phyloP scores from a whole-genome alignment of 78 protist genomes.

The Guillardia theta region DNA sequence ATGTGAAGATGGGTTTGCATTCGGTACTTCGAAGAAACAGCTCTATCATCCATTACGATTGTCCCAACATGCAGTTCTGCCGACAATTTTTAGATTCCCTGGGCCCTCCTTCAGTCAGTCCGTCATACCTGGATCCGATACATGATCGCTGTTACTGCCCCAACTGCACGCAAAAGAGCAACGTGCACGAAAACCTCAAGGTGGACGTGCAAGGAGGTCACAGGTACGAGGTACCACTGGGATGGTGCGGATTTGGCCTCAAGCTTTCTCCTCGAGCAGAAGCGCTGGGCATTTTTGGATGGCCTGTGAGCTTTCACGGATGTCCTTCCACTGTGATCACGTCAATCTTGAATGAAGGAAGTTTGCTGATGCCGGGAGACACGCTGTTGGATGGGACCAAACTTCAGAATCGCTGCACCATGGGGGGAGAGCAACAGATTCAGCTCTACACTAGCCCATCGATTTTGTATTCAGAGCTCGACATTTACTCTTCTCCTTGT shows the following conservation, averaged over 20 bases:
- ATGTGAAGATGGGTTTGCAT: too few species aligned
- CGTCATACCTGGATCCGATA: neutral
- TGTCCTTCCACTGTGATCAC: neutral
- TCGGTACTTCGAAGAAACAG: too few species aligned
- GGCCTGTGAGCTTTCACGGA: neutral
- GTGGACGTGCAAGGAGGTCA: neutral
- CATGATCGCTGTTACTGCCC: neutral
- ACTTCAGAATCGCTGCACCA: neutral
- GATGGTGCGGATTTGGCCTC: neutral
- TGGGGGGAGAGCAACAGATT: neutral
- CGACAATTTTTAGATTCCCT: neutral
- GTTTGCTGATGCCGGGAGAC: neutral
- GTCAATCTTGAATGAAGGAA: neutral
- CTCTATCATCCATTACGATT: neutral
- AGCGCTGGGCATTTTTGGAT: neutral
- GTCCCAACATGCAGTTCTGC: neutral
- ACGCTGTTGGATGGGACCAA: neutral
- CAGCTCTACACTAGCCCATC: neutral
- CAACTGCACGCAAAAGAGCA: neutral
- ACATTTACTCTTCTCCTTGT: neutral
- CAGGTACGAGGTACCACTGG: neutral
- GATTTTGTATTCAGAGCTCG: neutral
- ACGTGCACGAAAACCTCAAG: neutral
- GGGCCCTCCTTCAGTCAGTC: neutral
- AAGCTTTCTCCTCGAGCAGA: neutral